Evolutionary conservation across 2,329 filamentous ascomycete species (phyloP).

Genomic region (Colletotrichum chlorophyti): DNA sequence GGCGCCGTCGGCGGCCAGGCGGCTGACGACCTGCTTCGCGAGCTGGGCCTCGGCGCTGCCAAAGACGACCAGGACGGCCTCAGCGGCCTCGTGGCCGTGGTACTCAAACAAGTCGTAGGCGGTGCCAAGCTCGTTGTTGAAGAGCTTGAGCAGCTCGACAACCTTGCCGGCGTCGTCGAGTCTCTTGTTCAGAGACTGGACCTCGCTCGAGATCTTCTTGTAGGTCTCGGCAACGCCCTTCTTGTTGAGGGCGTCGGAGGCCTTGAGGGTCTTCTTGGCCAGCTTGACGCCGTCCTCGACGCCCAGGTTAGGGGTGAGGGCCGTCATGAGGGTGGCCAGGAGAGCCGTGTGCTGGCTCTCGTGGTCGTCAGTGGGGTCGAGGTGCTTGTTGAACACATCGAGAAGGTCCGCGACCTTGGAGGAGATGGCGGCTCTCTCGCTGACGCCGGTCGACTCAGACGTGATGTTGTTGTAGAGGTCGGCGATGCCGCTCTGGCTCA

Average conservation of each 20-base stretch:
- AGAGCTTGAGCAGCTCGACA: constrained; percentile 71
- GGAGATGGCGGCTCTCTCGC: constrained; percentile 75
- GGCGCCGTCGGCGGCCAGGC: constrained; percentile 74
- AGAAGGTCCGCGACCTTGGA: constrained; percentile 76
- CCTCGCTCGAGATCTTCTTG: constrained; percentile 67
- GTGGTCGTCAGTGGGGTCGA: constrained; percentile 89
- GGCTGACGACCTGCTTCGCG: constrained; percentile 78
- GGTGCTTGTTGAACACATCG: constrained; percentile 82
- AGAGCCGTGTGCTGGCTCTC: constrained; percentile 95
- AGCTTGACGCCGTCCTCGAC: constrained; percentile 87
- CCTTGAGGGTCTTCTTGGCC: constrained; percentile 80
- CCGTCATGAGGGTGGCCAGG: constrained; percentile 81
- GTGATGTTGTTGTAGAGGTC: constrained; percentile 73
- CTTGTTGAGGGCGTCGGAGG: constrained; percentile 81
- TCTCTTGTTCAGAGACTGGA: constrained; percentile 70
- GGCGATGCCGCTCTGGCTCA: constrained; percentile 74
- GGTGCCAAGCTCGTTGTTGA: constrained; percentile 93
- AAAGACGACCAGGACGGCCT: constrained; percentile 88
- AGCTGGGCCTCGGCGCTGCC: constrained; percentile 91
- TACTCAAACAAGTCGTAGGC: constrained; percentile 96
- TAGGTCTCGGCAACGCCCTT: constrained; percentile 73
- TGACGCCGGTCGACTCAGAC: constrained; percentile 65
- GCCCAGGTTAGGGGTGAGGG: constrained; percentile 80
- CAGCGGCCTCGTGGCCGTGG: constrained; percentile 79
- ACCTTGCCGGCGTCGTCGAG: constrained; percentile 76